phyloP scores from a whole-genome alignment of 352 stramenopile genomes.

The Pythium utonaiense region DNA sequence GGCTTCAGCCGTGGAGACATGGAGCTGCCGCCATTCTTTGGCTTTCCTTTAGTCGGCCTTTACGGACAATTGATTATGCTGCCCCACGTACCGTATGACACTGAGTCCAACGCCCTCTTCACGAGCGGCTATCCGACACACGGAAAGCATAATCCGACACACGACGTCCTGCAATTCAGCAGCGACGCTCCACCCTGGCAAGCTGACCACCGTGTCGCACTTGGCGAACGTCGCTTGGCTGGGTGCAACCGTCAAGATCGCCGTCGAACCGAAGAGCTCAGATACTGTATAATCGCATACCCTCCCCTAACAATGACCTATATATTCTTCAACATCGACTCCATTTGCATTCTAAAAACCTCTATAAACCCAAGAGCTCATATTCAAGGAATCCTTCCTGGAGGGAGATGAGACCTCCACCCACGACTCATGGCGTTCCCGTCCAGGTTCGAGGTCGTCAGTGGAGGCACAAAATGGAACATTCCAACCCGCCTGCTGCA shows the following conservation, averaged over 20 bases:
- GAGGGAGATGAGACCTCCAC: neutral
- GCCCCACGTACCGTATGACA: too few species aligned
- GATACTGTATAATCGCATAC: neutral
- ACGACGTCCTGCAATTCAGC: too few species aligned
- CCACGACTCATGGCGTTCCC: neutral
- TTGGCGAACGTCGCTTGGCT: neutral
- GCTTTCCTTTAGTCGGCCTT: too few species aligned
- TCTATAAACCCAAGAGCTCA: slow-evolving; percentile 1
- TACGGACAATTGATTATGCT: too few species aligned
- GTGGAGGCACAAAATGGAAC: neutral
- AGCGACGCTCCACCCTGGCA: neutral
- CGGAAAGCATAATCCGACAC: too few species aligned
- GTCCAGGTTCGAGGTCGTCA: too few species aligned
- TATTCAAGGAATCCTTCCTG: neutral
- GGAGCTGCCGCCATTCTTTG: too few species aligned
- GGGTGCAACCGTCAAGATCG: neutral
- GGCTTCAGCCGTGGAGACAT: too few species aligned
- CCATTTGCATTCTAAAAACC: neutral
- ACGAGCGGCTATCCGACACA: too few species aligned
- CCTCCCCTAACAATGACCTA: neutral
- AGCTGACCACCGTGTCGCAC: neutral
- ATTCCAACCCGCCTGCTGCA: neutral
- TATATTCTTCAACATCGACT: neutral
- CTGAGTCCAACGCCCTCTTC: too few species aligned
- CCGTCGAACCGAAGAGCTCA: neutral